Percentiles rank a stretch among this genome's conserved stretches.
Conservation (phyloP, 73 alveolate species). For the Durusdinium trenchii region DNA sequence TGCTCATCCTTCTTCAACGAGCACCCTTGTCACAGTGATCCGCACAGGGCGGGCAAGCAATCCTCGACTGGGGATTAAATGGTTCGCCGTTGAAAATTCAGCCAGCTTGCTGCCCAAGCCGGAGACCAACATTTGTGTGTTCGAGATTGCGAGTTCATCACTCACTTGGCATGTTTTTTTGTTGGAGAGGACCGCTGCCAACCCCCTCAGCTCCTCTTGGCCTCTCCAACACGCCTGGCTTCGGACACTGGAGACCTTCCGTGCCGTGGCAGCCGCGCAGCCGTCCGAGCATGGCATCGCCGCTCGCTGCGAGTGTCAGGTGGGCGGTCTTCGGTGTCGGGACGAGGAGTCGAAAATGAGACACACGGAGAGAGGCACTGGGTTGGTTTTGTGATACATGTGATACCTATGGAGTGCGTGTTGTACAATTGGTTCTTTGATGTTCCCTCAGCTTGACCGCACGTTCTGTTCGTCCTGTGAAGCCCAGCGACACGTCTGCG, state of each 20-base stretch:
- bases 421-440: too few species aligned
- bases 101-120: neutral
- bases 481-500: too few species aligned
- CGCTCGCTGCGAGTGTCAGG: slow-evolving; percentile 47
- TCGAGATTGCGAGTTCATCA: neutral
- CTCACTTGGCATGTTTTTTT: neutral
- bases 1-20: too few species aligned
- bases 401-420: too few species aligned
- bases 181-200: slow-evolving; percentile 27
- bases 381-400: too few species aligned
- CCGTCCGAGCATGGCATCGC: neutral
- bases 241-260: slow-evolving; percentile 13
- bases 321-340: too few species aligned
- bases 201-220: slow-evolving; percentile 35
- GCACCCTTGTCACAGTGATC: too few species aligned
- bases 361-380: too few species aligned
- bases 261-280: neutral
- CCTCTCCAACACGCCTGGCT: neutral
- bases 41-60: too few species aligned
- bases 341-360: too few species aligned
- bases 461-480: neutral
- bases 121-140: neutral
- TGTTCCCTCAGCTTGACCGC: too few species aligned
- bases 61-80: slow-evolving; percentile 10
- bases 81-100: neutral